These are phyloP conservation scores for Mycena filopes DNA, from an alignment of 768 basidiomycete species.

Conservation along the genomic window DNA sequence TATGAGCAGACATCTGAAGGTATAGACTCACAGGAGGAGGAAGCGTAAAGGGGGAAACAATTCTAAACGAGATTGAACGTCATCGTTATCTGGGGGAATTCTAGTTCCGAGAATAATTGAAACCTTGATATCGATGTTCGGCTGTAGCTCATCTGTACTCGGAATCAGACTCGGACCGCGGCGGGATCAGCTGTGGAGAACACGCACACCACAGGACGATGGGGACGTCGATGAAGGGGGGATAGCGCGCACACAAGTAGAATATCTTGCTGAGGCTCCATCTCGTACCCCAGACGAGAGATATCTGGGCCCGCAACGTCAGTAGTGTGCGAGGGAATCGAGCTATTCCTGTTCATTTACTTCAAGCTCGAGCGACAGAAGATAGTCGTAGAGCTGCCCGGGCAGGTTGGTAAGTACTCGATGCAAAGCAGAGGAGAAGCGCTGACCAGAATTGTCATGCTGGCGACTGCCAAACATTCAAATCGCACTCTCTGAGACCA, in stretches of 20 bases:
- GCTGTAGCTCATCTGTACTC: constrained; percentile 8
- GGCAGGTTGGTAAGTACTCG: neutral
- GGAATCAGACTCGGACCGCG: no score
- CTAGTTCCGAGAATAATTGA: neutral
- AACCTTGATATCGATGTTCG: neutral
- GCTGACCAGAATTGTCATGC: constrained; percentile 10
- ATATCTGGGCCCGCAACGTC: constrained; percentile 35
- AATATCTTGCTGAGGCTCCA: constrained; percentile 40
- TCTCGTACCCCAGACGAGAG: constrained; percentile 37
- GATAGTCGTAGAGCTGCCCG: constrained; percentile 17
- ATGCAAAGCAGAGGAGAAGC: neutral
- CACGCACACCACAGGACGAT: constrained; percentile 35
- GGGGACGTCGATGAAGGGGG: constrained; percentile 39
- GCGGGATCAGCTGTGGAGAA: neutral
- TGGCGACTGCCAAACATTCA: constrained; percentile 9
- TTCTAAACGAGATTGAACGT: neutral
- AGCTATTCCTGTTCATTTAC: neutral
- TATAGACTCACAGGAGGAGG: neutral
- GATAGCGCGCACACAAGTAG: constrained; percentile 39
- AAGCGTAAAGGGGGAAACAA: constrained; percentile 5
- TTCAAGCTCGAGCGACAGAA: constrained; percentile 9
- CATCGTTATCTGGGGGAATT: neutral
- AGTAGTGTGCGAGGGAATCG: neutral
- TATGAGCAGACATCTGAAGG: neutral
- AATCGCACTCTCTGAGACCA: no score